A percentile compares a stretch with the other conserved stretches of the same genome.
phyloP scores from a whole-genome alignment of 1,284 basidiomycete species.

The Naganishia sp. region DNA sequence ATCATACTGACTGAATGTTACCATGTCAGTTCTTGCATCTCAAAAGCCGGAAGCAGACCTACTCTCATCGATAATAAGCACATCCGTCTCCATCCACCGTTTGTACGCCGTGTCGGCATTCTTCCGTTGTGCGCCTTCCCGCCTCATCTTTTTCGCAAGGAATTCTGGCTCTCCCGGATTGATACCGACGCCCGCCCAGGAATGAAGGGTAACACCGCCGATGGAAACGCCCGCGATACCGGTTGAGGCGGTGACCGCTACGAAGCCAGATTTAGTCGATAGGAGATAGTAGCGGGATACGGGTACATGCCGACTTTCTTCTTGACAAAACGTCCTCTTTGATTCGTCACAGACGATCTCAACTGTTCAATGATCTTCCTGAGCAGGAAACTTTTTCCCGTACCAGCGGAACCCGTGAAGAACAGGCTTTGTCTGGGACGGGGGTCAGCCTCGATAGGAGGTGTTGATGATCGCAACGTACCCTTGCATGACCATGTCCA shows the following conservation, averaged over 20 bases:
- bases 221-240: slow-evolving; percentile 95
- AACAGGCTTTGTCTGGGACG: slow-evolving; percentile 68
- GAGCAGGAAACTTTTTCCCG: slow-evolving; percentile 83
- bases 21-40: background rate
- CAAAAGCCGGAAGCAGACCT: slow-evolving; percentile 33
- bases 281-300: slow-evolving; percentile 50
- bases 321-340: slow-evolving; percentile 44
- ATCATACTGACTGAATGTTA: slow-evolving; percentile 83
- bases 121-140: slow-evolving; percentile 15
- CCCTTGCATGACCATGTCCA: slow-evolving; percentile 65
- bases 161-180: slow-evolving; percentile 66
- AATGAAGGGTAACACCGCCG: slow-evolving; percentile 85
- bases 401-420: slow-evolving; percentile 90
- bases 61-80: slow-evolving; percentile 95
- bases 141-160: slow-evolving; percentile 49
- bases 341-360: slow-evolving; percentile 37
- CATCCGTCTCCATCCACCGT: slow-evolving; percentile 72
- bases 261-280: background rate
- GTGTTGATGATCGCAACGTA: background rate
- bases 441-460: background rate
- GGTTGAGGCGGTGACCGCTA: slow-evolving; percentile 71
- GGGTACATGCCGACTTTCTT: slow-evolving; percentile 74
- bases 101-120: slow-evolving; percentile 61
- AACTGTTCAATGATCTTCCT: slow-evolving; percentile 72
- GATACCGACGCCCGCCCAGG: slow-evolving; percentile 79